phyloP scores from a whole-genome alignment of 306 rosid species.

The Inga laurina region DNA sequence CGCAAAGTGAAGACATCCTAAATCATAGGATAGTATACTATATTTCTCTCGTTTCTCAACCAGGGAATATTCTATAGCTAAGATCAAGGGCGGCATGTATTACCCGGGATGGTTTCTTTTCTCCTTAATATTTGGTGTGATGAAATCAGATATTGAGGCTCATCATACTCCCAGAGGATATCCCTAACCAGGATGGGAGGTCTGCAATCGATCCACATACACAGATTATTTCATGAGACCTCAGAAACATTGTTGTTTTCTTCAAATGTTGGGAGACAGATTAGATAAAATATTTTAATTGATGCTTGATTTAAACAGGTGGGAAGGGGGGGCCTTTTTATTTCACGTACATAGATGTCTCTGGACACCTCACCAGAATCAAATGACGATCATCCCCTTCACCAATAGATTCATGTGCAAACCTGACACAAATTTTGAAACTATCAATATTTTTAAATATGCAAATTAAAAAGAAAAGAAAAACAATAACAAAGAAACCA shows the following conservation, averaged over 20 bases:
- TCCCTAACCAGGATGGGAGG: slow-evolving; percentile 96
- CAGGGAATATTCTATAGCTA: slow-evolving; percentile 5
- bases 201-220: slow-evolving; percentile 58
- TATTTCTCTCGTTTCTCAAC: slow-evolving; percentile 3
- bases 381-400: slow-evolving; percentile 96
- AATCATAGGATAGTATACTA: not conserved
- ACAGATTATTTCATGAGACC: slow-evolving; percentile 22
- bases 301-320: not conserved
- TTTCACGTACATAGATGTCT: slow-evolving; percentile 78
- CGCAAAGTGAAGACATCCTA: not conserved
- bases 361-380: slow-evolving; percentile 83
- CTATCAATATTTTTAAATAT: slow-evolving; percentile 7
- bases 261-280: not conserved
- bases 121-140: slow-evolving; percentile 83
- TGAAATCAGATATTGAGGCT: slow-evolving; percentile 57
- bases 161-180: slow-evolving; percentile 78
- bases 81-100: slow-evolving; percentile 21
- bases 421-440: slow-evolving; percentile 51
- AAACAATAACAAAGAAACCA: not conserved
- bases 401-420: slow-evolving; percentile 91
- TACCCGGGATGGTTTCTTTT: slow-evolving; percentile 71
- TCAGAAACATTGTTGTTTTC: not conserved
- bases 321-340: not conserved
- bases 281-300: slow-evolving; percentile 14
- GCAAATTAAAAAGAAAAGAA: slow-evolving; percentile 14